phyloP scores from a whole-genome alignment of 2,329 filamentous ascomycete genomes.

The Trichoderma sp. region DNA sequence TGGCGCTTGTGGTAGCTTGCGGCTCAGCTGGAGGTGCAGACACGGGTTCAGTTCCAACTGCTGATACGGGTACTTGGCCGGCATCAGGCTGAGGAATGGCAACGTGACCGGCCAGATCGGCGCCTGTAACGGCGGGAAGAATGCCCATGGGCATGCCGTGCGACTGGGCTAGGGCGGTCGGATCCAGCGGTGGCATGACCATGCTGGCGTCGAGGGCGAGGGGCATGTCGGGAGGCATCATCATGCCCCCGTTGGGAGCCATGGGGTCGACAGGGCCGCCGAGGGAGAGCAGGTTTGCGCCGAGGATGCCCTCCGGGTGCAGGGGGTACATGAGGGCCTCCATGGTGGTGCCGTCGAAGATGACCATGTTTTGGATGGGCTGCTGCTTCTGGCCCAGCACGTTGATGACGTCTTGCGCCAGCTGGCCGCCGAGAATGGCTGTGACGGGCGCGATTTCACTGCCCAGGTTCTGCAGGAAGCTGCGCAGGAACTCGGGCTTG shows the following conservation, averaged over 20 bases:
- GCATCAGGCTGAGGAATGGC: neutral
- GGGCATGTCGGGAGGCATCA: slow-evolving; percentile 23
- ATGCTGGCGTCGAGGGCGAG: slow-evolving; percentile 24
- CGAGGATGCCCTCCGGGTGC: slow-evolving; percentile 64
- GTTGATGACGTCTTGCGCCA: slow-evolving; percentile 97
- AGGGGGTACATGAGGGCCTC: slow-evolving; percentile 78
- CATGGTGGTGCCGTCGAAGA: slow-evolving; percentile 84
- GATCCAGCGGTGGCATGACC: slow-evolving; percentile 6
- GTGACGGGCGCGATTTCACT: slow-evolving; percentile 83
- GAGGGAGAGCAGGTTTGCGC: slow-evolving; percentile 45
- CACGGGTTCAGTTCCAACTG: neutral
- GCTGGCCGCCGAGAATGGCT: slow-evolving; percentile 82
- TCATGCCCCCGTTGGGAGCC: slow-evolving; percentile 27
- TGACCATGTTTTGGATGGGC: slow-evolving; percentile 89
- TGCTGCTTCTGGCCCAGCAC: slow-evolving; percentile 88
- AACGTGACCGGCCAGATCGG: neutral
- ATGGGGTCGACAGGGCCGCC: slow-evolving; percentile 22
- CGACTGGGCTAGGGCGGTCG: neutral
- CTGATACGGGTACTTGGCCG: neutral
- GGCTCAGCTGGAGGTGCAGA: neutral
- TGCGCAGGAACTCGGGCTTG: slow-evolving; percentile 69
- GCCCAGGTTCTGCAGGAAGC: slow-evolving; percentile 82
- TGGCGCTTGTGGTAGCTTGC: neutral
- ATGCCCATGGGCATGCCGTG: slow-evolving; percentile 8
- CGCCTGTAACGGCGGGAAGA: neutral